Base-by-base conservation (phyloP, 192 early-diverging fungal species). In the Diversispora epigaea region DNA sequence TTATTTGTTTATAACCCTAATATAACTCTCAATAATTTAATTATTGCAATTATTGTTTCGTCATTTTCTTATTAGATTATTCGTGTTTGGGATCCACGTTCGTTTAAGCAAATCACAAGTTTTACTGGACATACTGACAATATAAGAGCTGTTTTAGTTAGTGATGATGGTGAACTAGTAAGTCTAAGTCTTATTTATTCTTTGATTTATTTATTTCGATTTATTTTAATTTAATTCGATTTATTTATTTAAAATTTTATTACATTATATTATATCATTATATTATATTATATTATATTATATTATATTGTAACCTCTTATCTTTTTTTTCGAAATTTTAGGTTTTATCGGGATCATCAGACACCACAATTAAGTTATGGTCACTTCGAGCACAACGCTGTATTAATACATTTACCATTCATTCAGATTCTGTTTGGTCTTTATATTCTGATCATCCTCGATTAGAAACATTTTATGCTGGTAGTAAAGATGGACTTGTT, bases 351-450 rank as follows among this genome's bases (percentile, higher is more conserved):
- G 95, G 92, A 12, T 99, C 97, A 0, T 94, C 93, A 2, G 97
- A 99, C 81, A 87, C 93, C 3, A 95, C 97, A 0, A 93, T 98
- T 66, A 99, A 99, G 80, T 85, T 98, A n/a, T 99, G 96, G 97
- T 94, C 93, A 45, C 85, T 97, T 50, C 88, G 87, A 45, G 89
- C 93, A 40, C 89, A 94, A 74, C 89, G 95, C 14, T 96, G 96
- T 71, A 80, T 98, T 52, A 89, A 91, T 4, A 98, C 96, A 0
- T 98, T 90, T 75, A 89, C 93, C 5, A 95, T 96, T 75, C 92
- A 92, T 76, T 86, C 87, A 22, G 92, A 94, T 78, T 93, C 93
- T 17, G 90, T 98, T 9, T 99, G 96, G 96, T 91, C 92, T 25
- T 83, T 99, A 15, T 88, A 88, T 74, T 93, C 95, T 15, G 86